Percentiles rank a stretch among this genome's conserved stretches.
Evolutionary conservation across 495 filamentous ascomycete genomes (phyloP).

Genomic region (Sordaria brevicollis): DNA sequence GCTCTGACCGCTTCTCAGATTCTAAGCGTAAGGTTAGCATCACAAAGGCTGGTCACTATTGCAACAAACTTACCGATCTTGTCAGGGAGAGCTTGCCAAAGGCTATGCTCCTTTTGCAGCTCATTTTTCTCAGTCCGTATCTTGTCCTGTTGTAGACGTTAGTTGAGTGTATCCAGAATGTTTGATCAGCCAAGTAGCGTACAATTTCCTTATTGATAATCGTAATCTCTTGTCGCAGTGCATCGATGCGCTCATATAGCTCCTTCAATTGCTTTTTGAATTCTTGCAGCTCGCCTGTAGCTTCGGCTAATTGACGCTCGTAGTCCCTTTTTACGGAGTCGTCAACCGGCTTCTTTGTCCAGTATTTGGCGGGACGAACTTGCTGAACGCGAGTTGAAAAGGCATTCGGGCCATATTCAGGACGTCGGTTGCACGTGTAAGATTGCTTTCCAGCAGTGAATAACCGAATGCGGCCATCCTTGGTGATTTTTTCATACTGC

Average conservation of each 20-base stretch:
- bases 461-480: slow-evolving; percentile 32
- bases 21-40: slow-evolving; percentile 29
- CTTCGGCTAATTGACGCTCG: slow-evolving; percentile 24
- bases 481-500: slow-evolving; percentile 50
- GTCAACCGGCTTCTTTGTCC: slow-evolving; percentile 73
- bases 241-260: not conserved
- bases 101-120: slow-evolving; percentile 49
- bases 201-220: slow-evolving; percentile 21
- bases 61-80: slow-evolving; percentile 47
- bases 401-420: slow-evolving; percentile 64
- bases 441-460: slow-evolving; percentile 54
- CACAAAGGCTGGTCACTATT: slow-evolving; percentile 8
- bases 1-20: slow-evolving; percentile 38
- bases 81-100: slow-evolving; percentile 57
- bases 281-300: slow-evolving; percentile 24
- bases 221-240: not conserved
- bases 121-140: slow-evolving; percentile 29
- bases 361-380: slow-evolving; percentile 48
- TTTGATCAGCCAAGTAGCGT: slow-evolving; percentile 4
- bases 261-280: slow-evolving; percentile 10
- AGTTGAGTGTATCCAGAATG: slow-evolving; percentile 3
- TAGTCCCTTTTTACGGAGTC: slow-evolving; percentile 41
- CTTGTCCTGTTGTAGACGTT: slow-evolving; percentile 21
- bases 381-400: slow-evolving; percentile 50
- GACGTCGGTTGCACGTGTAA: slow-evolving; percentile 52